Conservation (phyloP, 495 filamentous ascomycete species). For the Penicillium maclennaniae region DNA sequence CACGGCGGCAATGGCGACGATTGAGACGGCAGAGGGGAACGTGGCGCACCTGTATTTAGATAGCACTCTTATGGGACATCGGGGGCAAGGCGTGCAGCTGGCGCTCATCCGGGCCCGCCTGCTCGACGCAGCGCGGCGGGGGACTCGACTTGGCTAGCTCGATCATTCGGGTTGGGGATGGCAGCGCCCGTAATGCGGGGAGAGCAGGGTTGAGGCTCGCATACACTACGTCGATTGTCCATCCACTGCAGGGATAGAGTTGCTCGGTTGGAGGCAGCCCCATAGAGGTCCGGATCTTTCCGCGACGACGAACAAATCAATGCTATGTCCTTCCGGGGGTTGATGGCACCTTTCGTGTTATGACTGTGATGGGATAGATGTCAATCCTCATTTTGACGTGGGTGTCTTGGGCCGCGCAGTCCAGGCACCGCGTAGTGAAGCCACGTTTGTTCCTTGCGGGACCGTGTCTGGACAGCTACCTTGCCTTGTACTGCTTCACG, state of each 20-base stretch:
- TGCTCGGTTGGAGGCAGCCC: not conserved
- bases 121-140: not conserved
- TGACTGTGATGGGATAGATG: no score
- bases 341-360: no score
- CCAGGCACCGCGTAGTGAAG: no score
- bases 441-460: no score
- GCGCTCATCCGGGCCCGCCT: constrained; percentile 13
- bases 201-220: constrained; percentile 7
- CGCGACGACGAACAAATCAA: not conserved
- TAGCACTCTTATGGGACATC: constrained; percentile 5
- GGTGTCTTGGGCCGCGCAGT: no score
- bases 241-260: not conserved
- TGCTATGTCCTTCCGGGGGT: no score
- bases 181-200: constrained; percentile 14
- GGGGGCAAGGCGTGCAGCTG: constrained; percentile 13
- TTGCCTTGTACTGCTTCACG: not conserved
- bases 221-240: constrained; percentile 6
- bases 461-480: not conserved
- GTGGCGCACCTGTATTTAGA: constrained; percentile 16
- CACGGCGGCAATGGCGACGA: constrained; percentile 12
- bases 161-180: constrained; percentile 10
- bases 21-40: not conserved
- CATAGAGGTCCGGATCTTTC: not conserved
- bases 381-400: no score
- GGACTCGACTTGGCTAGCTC: constrained; percentile 6